A percentile compares a stretch with the other conserved stretches of the same genome.
Conservation (phyloP, 2,329 filamentous ascomycete genomes). For the Trichoderma guizhouense region DNA sequence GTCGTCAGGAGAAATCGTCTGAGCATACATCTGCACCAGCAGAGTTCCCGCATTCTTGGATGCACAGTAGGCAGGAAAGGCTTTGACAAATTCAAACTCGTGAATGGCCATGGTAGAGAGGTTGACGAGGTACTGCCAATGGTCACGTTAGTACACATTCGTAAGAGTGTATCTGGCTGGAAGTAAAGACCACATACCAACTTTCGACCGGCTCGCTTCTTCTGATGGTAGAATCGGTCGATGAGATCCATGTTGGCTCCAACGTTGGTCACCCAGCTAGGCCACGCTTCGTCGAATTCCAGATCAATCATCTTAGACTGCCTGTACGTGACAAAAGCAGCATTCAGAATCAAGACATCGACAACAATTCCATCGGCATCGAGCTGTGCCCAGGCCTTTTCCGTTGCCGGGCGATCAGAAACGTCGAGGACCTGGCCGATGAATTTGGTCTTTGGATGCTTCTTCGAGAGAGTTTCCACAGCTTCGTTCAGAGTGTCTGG, state of each 20-base stretch:
- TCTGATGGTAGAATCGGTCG: constrained; percentile 35
- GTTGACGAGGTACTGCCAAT: background rate
- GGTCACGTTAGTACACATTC: background rate
- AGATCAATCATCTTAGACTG: constrained; percentile 11
- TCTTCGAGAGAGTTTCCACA: background rate
- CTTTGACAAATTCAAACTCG: constrained; percentile 18
- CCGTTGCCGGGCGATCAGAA: constrained; percentile 24
- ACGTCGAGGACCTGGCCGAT: constrained; percentile 22
- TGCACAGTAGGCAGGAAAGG: constrained; percentile 29
- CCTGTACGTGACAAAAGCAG: background rate
- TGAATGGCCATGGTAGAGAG: constrained; percentile 23
- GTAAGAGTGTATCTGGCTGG: background rate
- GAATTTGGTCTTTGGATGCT: constrained; percentile 8
- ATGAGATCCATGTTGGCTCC: constrained; percentile 18
- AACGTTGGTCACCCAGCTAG: constrained; percentile 19
- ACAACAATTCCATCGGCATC: constrained; percentile 23
- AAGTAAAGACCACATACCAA: constrained; percentile 20
- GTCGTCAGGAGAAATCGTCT: constrained; percentile 27
- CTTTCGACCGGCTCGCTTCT: constrained; percentile 20
- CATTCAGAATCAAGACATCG: constrained; percentile 27
- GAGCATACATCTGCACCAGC: constrained; percentile 33
- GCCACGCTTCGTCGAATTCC: constrained; percentile 16
- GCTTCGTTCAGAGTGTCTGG: constrained; percentile 6
- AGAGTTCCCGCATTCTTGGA: constrained; percentile 36
- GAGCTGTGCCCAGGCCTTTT: constrained; percentile 31